phyloP scores from a whole-genome alignment of 352 stramenopile genomes.

The Phytopythium oedochilum region DNA sequence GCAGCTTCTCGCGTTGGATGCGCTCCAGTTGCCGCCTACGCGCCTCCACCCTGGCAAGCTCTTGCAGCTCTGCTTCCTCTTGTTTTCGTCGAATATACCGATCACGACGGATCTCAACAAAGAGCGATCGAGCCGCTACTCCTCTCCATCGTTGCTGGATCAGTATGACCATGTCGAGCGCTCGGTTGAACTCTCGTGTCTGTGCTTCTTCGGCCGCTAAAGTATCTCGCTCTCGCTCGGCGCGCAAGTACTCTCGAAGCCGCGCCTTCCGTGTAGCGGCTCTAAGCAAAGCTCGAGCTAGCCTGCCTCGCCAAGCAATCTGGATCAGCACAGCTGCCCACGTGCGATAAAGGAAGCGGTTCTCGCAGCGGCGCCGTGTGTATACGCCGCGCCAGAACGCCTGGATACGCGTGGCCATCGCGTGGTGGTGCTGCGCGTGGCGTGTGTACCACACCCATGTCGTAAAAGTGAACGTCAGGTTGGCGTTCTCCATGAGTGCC shows the following conservation, averaged over 20 bases:
- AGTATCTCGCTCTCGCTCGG: conserved; percentile 55
- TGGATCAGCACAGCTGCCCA: conserved; percentile 74
- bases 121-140: conserved; percentile 56
- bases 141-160: conserved; percentile 73
- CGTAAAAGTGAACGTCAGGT: conserved; percentile 44
- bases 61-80: conserved; percentile 60
- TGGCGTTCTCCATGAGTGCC: conserved; percentile 42
- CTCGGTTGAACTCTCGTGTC: conserved; percentile 38
- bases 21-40: conserved; percentile 44
- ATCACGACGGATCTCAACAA: conserved; percentile 50
- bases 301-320: conserved; percentile 53
- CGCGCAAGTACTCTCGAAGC: conserved; percentile 62
- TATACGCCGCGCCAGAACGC: conserved; percentile 59
- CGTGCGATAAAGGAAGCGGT: conserved; percentile 49
- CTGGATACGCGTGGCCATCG: conserved; percentile 35
- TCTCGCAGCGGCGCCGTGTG: conserved; percentile 39
- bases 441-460: conserved; percentile 40
- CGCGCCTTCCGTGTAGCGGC: conserved; percentile 43
- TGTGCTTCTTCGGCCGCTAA: conserved; percentile 42
- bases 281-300: conserved; percentile 50
- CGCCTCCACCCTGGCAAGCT: conserved; percentile 52
- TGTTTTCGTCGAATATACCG: conserved; percentile 58
- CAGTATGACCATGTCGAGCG: conserved; percentile 52
- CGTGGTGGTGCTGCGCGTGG: conserved; percentile 23
- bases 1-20: conserved; percentile 31